Base-by-base conservation (phyloP, 805 yeast species). In the Lipomyces yamanashiensis region DNA sequence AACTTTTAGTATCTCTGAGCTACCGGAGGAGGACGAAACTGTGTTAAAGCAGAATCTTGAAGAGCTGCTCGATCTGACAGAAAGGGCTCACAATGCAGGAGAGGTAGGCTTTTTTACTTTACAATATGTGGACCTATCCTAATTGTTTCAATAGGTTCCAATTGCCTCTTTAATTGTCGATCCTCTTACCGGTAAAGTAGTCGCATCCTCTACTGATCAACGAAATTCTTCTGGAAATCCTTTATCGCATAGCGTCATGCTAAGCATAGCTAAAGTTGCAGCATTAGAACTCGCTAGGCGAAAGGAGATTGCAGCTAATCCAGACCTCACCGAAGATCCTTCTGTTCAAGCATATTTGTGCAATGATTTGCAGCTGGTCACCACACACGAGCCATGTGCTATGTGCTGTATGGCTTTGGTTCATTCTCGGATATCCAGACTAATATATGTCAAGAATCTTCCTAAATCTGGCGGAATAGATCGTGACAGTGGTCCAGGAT, bases 391-490 rank as follows among this genome's bases (percentile, higher is more conserved):
- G 74, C 99, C 99, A 0, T 95, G 99, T 72, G 84, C 90, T 0
- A 95, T 93, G 98, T 95, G 99, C 72, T 78, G 90, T 7, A 95
- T 95, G 99, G 98, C 98, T 0, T 79, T 95, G 47, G 87, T 92
- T 10, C 99, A 95, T 74, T 93, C 98, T 0, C 80, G 99, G 54
- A 82, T 95, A 0, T 82, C 85, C 15, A 79, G 91, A 58, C 77
- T 93, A 40, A 77, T 89, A 0, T 93, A 86, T 75, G 68, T 89
- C 17, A 76, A 78, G 45, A 77, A 82, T 1, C 81, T 83, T 67
- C 68, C 71, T 0, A 62, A 64, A 28, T 84, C 89, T 0, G 92
- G 90, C 7, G 84, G 83, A 2, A 79, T 87, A 43, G 82, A 79
- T 48, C 81, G 81, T 2, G 70, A 71, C 0, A 82, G 93, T 62